phyloP scores from a whole-genome alignment of 495 filamentous ascomycete species.

The Xylaria castorea region DNA sequence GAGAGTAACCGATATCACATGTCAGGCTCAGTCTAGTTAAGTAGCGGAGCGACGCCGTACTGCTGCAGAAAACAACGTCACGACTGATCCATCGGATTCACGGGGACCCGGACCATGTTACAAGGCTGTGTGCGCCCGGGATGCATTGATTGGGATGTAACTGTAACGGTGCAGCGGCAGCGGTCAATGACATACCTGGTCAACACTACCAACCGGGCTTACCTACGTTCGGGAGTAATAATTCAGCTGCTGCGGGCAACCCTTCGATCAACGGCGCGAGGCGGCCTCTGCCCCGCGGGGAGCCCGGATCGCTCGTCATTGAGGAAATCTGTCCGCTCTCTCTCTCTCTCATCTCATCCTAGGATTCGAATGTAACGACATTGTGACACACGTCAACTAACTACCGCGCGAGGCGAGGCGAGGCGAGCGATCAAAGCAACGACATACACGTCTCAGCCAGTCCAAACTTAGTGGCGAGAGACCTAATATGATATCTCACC shows the following conservation, averaged over 20 bases:
- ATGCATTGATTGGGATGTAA: neutral
- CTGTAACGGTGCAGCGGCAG: neutral
- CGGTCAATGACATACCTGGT: neutral
- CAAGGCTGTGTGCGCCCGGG: constrained; percentile 12
- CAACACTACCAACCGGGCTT: constrained; percentile 4
- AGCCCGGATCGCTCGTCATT: neutral
- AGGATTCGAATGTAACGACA: neutral
- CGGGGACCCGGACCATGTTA: neutral
- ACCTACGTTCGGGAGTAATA: neutral
- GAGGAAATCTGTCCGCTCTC: neutral
- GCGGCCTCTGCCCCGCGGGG: constrained; percentile 6
- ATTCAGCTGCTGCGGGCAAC: constrained; percentile 9
- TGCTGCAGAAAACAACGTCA: constrained; percentile 3
- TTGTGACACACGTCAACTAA: neutral
- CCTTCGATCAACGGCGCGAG: neutral
- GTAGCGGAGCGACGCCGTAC: neutral
- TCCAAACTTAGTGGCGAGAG: constrained; percentile 23
- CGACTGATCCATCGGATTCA: neutral
- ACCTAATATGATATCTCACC: neutral
- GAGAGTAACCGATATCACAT: neutral
- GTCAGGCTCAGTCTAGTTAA: neutral
- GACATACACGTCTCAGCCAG: neutral
- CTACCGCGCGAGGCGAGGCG: neutral
- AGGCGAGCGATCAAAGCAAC: constrained; percentile 8
- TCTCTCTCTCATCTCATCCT: neutral